Base-by-base conservation (phyloP, 1,284 basidiomycete species). In the Ustilago sp. region DNA sequence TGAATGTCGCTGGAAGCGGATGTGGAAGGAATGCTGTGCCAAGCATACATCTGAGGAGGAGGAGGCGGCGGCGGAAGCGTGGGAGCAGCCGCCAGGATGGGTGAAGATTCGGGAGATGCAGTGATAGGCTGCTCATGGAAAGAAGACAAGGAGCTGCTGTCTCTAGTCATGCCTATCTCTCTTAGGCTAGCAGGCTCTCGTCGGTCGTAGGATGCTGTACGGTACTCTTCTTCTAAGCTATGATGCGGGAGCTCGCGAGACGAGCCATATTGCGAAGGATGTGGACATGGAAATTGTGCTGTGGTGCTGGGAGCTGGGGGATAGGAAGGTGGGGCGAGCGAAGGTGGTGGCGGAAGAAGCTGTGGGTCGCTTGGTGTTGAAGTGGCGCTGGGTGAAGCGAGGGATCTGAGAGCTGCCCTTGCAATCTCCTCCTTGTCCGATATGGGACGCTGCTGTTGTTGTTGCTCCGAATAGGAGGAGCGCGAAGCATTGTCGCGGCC, bases 371-470 rank as follows among this genome's bases (percentile, higher is more conserved):
- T 35, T 9, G 53, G 31, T 12, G 65, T 59, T 6, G 65, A 52
- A 55, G 36, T 45, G 9, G 17, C 8, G 23, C 38, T 56, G 23
- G 64, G 68, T 0, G 19, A 62, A 9, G 74, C 65, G 5, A 77
- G 63, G 0, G 74, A 77, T 3, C 74, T 69, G 6, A 77, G 60
- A n/a, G 69, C 74, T 6, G 74, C 74, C 28, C 74, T 57, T 0
- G 74, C 74, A 12, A 77, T 60, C 50, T 77, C 69, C 41, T 72
- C 69, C 45, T 77, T 77, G 48, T 72, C 63, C 35, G 69, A 66
- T 50, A 60, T 41, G 17, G 74, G 47, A 28, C 52, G 52, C 7
- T 32, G 63, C 0, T 35, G 45, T 34, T 54, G 43, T 28, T 43
- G 39, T 17, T 43, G 39, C 39, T 43, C 39, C 39, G 13, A 15